Base-by-base conservation (phyloP, 2,329 filamentous ascomycete genomes). In the Mycocentrospora acerina region DNA sequence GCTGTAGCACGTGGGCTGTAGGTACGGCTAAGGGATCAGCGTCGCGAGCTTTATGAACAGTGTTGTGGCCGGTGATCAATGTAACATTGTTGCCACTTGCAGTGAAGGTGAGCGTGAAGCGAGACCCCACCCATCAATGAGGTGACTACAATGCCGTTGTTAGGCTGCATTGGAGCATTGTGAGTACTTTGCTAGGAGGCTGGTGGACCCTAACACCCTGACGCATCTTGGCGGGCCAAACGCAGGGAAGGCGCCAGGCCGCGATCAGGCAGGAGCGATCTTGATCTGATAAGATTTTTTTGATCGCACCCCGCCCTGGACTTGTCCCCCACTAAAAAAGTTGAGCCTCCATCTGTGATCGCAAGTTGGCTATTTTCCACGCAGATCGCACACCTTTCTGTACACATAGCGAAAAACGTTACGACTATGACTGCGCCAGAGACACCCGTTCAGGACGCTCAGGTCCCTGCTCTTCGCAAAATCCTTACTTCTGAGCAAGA, bases 401-500 rank as follows among this genome's bases (percentile, higher is more conserved):
- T 29, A 22, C 19, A 5, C 19, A 22, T 22, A 22, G 5, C 19
- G 12, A n/a, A 11, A 5, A 32, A 22, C 5, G 19, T 9, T 9
- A 22, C 15, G 34, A 53, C 42, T 7, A 65, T 65, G 62, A 46
- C 62, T 14, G 53, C 47, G 24, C 22, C 55, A 37, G 60, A 60
- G 19, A 37, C 33, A 6, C 14, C 46, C 9, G 32, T 41, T 25
- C 43, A 55, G 35, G 52, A 57, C 25, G 55, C 71, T 9, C 82
- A 80, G 30, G 77, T 89, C 53, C 59, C 73, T 40, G 73, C 77
- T 42, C 78, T 94, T 35, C 85, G 89, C 61, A 79, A 85, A 60
- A 86, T 85, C 43, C 82, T 98, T 44, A 84, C 79, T 57, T 85
- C 86, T 32, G 93, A 97, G 73, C 72, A 79, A 11, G 85, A 87